Evolutionary conservation across 2,329 filamentous ascomycete genomes (phyloP), one percentile per base, ranked within the genome.

Genomic region (Periconia sp.): DNA sequence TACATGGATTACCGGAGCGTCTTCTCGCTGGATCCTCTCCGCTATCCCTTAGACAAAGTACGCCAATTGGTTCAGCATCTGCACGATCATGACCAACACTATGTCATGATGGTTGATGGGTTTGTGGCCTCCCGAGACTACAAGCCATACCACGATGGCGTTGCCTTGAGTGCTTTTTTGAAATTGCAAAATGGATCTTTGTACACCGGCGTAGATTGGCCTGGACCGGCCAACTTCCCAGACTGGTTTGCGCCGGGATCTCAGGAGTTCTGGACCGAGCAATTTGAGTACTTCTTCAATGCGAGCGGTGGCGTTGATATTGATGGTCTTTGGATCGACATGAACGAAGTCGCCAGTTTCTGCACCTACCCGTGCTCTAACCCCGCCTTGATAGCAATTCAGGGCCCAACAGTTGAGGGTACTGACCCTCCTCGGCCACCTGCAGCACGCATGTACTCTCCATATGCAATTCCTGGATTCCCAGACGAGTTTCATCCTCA

Each of bases 21-120:
- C 33, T 88, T 89, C 61, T 84, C 83, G 0, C 70, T 84, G 0
- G 86, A 89, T 48, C 79, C 82, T 0, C 75, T 83, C 3, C 73
- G 85, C 23, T 89, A 85, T 59, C 80, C 85, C 0, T 60, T 87
- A 5, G 42, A 75, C 0, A 78, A 79, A 63, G 80, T 90, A 74
- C 83, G 81, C 24, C 79, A 86, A 53, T 70, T 91, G 1, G 83
- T 87, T 15, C 73, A 79, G 24, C 81, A 86, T 16, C 77, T 94
- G 0, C 87, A 91, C 57, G 65, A 71, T 5, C 78, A 83, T 42
- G 70, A 87, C 29, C 87, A 90, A 63, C 79, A 87, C 33, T 89
- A 88, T 51, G 79, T 89, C 22, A 72, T 92, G 33, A 94, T 94
- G 83, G 86, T 92, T 1, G 89, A 94, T 2, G 65, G 56, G 10